Conservation (phyloP, 2,329 filamentous ascomycete species). For the Dothidotthia symphoricarpi region DNA sequence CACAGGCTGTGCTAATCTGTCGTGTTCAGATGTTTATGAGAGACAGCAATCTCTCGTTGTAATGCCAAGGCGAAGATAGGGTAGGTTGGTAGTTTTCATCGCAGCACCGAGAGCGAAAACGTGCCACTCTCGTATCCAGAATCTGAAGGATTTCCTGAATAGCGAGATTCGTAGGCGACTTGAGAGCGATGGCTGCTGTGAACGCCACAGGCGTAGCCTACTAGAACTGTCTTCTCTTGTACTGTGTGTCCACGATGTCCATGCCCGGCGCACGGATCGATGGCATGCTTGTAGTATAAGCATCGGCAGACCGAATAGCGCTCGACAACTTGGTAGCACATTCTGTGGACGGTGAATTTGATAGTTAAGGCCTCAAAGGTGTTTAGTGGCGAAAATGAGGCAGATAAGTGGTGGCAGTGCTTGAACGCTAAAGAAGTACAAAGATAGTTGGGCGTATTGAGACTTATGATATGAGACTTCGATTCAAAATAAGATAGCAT, state of each 20-base stretch:
- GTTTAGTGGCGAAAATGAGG: slow-evolving; percentile 1
- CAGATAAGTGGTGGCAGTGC: slow-evolving; percentile 1
- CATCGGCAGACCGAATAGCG: slow-evolving; percentile 84
- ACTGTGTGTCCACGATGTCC: slow-evolving; percentile 70
- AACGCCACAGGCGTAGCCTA: slow-evolving; percentile 72
- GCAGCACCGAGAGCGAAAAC: slow-evolving; percentile 17
- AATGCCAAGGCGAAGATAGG: slow-evolving; percentile 2
- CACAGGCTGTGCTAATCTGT: slow-evolving; percentile 1
- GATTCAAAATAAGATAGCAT: slow-evolving; percentile 26
- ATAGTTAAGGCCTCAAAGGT: neutral
- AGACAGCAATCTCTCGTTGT: neutral
- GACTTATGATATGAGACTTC: slow-evolving; percentile 14
- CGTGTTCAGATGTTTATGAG: neutral
- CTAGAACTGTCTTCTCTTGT: slow-evolving; percentile 73
- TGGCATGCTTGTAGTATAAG: slow-evolving; percentile 81
- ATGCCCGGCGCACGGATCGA: slow-evolving; percentile 77
- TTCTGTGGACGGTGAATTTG: slow-evolving; percentile 38
- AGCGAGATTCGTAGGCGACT: slow-evolving; percentile 10
- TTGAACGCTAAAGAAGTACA: slow-evolving; percentile 14
- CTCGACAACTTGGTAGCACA: slow-evolving; percentile 88
- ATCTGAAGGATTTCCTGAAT: slow-evolving; percentile 25
- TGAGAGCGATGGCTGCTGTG: slow-evolving; percentile 48
- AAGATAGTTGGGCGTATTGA: slow-evolving; percentile 10
- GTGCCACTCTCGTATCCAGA: slow-evolving; percentile 32
- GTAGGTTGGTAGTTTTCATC: no score